phyloP scores from a whole-genome alignment of 352 stramenopile genomes.

The Blastocystis sp. region DNA sequence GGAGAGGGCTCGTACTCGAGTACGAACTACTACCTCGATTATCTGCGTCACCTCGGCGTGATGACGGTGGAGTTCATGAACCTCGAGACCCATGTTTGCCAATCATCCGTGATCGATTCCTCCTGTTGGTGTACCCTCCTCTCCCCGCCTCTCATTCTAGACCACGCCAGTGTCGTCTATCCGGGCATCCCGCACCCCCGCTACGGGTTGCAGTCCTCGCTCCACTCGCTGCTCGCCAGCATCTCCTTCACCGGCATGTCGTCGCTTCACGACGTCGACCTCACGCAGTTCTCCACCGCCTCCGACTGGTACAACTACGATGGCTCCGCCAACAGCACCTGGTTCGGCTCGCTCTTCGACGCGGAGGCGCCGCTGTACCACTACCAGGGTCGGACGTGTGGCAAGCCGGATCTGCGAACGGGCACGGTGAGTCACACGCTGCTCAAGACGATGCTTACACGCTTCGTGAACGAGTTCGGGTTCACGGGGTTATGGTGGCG shows the following conservation, averaged over 20 bases:
- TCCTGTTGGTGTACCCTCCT: constrained; percentile 17
- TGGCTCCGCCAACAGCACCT: background rate
- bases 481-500: constrained; percentile 25
- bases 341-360: constrained; percentile 48
- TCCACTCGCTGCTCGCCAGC: background rate
- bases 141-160: background rate
- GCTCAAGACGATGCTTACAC: background rate
- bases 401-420: background rate
- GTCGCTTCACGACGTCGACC: constrained; percentile 6
- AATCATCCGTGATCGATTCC: background rate
- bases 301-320: constrained; percentile 62
- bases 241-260: background rate
- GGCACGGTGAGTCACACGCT: background rate
- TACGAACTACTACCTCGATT: background rate
- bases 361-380: background rate
- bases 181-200: constrained; percentile 43
- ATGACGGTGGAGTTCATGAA: background rate
- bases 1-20: background rate
- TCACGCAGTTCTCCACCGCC: background rate
- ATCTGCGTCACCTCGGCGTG: constrained; percentile 22
- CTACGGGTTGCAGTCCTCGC: background rate
- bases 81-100: constrained; percentile 21
- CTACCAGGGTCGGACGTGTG: background rate
- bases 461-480: constrained; percentile 13
- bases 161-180: constrained; percentile 1